Conservation (phyloP, 768 basidiomycete species). For the Collybia mongolica region DNA sequence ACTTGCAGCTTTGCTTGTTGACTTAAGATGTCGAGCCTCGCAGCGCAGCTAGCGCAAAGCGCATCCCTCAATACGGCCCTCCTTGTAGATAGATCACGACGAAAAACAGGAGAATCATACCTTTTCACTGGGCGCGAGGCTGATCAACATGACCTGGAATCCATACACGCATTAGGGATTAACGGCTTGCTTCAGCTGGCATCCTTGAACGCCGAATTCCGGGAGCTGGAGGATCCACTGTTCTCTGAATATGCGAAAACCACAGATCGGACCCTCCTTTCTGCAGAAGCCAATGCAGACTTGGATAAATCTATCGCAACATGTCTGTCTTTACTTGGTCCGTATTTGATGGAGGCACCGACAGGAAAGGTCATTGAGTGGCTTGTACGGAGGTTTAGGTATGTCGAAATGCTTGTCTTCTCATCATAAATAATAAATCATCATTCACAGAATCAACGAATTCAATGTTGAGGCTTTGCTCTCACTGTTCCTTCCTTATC, state of each 20-base stretch:
- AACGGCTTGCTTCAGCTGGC: constrained; percentile 78
- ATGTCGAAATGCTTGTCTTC: constrained; percentile 16
- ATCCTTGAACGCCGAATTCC: constrained; percentile 56
- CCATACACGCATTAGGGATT: constrained; percentile 75
- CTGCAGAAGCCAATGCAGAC: constrained; percentile 56
- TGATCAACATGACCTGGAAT: constrained; percentile 83
- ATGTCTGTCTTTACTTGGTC: constrained; percentile 72
- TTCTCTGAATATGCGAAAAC: constrained; percentile 80
- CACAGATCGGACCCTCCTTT: constrained; percentile 77
- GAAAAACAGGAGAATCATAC: constrained; percentile 75
- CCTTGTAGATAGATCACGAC: constrained; percentile 61
- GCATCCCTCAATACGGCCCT: constrained; percentile 78
- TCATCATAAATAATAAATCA: constrained; percentile 6
- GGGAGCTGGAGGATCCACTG: constrained; percentile 62
- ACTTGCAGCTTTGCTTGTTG: no score
- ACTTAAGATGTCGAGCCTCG: constrained; percentile 66
- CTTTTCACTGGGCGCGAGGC: constrained; percentile 84
- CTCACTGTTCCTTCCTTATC: constrained; percentile 87
- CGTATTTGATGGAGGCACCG: constrained; percentile 78
- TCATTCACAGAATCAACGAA: constrained; percentile 72
- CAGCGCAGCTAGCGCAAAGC: constrained; percentile 74
- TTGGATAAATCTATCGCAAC: constrained; percentile 60
- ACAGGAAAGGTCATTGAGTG: constrained; percentile 88
- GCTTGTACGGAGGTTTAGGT: constrained; percentile 94
- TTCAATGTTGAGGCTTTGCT: constrained; percentile 84